Evolutionary conservation across 495 filamentous ascomycete species (phyloP), one percentile per base, ranked within the genome.

Genomic region (Apiosordaria backusii): DNA sequence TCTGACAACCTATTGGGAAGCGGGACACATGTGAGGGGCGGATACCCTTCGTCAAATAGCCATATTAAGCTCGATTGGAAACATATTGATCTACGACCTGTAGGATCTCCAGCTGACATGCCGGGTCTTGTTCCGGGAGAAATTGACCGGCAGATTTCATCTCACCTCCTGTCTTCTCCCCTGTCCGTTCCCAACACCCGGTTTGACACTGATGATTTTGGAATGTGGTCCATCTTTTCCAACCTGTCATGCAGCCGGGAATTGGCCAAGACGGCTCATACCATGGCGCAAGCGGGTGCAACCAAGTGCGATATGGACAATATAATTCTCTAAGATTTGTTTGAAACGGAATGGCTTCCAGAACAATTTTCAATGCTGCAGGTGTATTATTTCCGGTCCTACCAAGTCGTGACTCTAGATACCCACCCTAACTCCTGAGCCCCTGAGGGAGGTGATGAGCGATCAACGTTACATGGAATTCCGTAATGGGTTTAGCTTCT

Each of bases 31-130:
- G 35, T 45, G 35, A 45, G 35, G 35, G 35, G 35, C 35, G 35
- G n/a, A n/a, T 13, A 10, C 35, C 35, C 35, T 45, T 45, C 35
- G 10, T 13, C 27, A 61, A 40, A 61, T 61, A 61, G 15, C 59
- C 59, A 61, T 35, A 61, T 61, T 61, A 61, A 61, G 25, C 26
- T n/a, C 16, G 26, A 61, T 61, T 61, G 59, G 59, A n/a, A 7
- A 35, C 59, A 40, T 40, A 60, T 35, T 60, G 57, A 60, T 27
- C 16, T 6, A 26, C 22, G 6, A 60, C n/a, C n/a, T 19, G 52
- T 21, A 55, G 10, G 35, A 25, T 10, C 25, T 40, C 9, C 59
- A 27, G 59, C 16, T 61, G 19, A 50, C n/a, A 25, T 61, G 59
- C 59, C 59, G 59, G 26, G 59, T 35, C 13, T 45, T 61, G 59